These are phyloP conservation scores for Sporisorium iseilematis-ciliati DNA, from an alignment of 1,284 basidiomycete genomes.

Conservation along the genomic window DNA sequence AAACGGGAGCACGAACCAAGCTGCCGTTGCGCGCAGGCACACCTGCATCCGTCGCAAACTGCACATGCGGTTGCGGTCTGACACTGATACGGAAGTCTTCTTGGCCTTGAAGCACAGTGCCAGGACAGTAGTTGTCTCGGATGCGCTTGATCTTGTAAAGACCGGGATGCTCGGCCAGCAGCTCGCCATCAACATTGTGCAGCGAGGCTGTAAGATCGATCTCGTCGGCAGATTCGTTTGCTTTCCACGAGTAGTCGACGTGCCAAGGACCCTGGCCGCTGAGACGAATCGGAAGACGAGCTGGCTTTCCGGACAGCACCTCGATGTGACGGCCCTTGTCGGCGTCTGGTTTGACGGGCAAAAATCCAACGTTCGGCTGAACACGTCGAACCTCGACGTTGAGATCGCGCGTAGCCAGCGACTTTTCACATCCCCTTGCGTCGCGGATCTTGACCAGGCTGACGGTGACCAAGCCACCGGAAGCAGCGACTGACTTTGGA, in stretches of 20 bases:
- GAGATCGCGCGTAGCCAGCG: slow-evolving; percentile 81
- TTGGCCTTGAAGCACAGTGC: slow-evolving; percentile 76
- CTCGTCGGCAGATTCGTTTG: slow-evolving; percentile 64
- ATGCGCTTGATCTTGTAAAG: slow-evolving; percentile 82
- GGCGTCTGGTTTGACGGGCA: slow-evolving; percentile 73
- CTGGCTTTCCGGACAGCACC: slow-evolving; percentile 82
- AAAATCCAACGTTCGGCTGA: slow-evolving; percentile 88
- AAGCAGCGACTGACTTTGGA: slow-evolving; percentile 73
- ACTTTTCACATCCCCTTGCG: slow-evolving; percentile 85
- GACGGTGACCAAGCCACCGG: slow-evolving; percentile 84
- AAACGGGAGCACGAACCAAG: slow-evolving; percentile 78
- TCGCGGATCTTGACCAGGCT: slow-evolving; percentile 87
- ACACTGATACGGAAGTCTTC: slow-evolving; percentile 80
- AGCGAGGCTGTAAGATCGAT: slow-evolving; percentile 73
- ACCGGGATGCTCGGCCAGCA: slow-evolving; percentile 80
- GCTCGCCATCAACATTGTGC: slow-evolving; percentile 78
- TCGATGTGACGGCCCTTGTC: slow-evolving; percentile 72
- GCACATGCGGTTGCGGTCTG: slow-evolving; percentile 77
- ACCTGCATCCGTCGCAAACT: slow-evolving; percentile 54
- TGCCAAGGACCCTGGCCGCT: slow-evolving; percentile 72
- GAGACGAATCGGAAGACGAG: slow-evolving; percentile 70
- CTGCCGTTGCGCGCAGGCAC: slow-evolving; percentile 45
- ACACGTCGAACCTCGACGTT: slow-evolving; percentile 88
- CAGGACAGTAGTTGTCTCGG: slow-evolving; percentile 85
- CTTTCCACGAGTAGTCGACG: slow-evolving; percentile 79